A percentile compares a stretch with the other conserved stretches of the same genome.
phyloP scores from a whole-genome alignment of 2,329 filamentous ascomycete species.

The Corynespora cassiicola region DNA sequence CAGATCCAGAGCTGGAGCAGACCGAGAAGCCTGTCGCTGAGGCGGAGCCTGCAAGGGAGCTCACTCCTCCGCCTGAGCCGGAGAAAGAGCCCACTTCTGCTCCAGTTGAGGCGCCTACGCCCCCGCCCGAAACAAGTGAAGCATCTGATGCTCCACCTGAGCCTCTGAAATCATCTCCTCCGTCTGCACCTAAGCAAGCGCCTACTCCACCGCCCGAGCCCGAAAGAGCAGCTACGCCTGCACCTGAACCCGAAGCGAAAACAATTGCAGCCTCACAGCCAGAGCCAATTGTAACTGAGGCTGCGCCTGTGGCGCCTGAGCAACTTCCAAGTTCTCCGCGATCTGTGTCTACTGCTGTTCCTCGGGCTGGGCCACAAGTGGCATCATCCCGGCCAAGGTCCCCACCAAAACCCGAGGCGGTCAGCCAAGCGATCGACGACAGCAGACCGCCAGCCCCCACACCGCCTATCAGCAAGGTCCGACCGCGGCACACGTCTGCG shows the following conservation, averaged over 20 bases:
- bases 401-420: constrained; percentile 30
- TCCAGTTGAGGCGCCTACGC: no score
- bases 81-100: no score
- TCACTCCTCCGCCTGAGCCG: no score
- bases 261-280: no score
- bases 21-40: no score
- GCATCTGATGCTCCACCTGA: no score
- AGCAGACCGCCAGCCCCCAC: constrained; percentile 42
- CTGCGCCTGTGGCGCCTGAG: constrained; percentile 21
- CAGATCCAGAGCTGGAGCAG: constrained; percentile 2
- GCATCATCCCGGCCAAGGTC: constrained; percentile 26
- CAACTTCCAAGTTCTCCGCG: constrained; percentile 23
- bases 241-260: constrained; percentile 12
- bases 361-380: constrained; percentile 18
- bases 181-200: not conserved
- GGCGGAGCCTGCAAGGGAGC: not conserved
- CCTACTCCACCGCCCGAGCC: constrained; percentile 9
- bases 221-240: not conserved
- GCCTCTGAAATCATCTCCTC: no score
- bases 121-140: no score
- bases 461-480: constrained; percentile 36
- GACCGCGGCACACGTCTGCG: constrained; percentile 35
- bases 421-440: constrained; percentile 32
- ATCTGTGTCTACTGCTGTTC: constrained; percentile 26
- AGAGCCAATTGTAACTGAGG: no score